These are phyloP conservation scores for Austroboletus niveus DNA, from an alignment of 1,284 basidiomycete genomes.

Conservation along the genomic window DNA sequence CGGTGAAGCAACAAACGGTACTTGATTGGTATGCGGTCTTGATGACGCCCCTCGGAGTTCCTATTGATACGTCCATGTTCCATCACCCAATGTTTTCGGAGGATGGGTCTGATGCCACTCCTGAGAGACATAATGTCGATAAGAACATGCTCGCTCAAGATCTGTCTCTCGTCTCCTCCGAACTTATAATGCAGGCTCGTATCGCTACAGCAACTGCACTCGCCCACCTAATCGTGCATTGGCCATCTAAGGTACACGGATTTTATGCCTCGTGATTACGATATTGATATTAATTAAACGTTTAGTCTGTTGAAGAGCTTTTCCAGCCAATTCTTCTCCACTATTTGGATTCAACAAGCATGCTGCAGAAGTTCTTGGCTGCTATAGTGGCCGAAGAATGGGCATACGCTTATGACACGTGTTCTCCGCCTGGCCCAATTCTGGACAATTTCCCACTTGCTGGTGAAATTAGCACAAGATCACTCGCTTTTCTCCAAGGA, in stretches of 20 bases:
- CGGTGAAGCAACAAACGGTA: slow-evolving; percentile 53
- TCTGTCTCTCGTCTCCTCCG: slow-evolving; percentile 77
- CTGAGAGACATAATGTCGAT: slow-evolving; percentile 89
- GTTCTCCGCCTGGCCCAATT: slow-evolving; percentile 38
- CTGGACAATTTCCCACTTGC: slow-evolving; percentile 61
- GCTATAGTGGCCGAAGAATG: slow-evolving; percentile 91
- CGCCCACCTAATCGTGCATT: slow-evolving; percentile 68
- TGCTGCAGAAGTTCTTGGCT: slow-evolving; percentile 87
- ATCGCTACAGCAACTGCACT: slow-evolving; percentile 81
- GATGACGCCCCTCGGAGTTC: slow-evolving; percentile 88
- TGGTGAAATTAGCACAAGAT: slow-evolving; percentile 61
- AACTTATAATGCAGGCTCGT: slow-evolving; percentile 81
- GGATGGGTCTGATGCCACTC: slow-evolving; percentile 42
- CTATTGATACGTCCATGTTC: slow-evolving; percentile 75
- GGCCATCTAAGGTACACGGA: slow-evolving; percentile 56
- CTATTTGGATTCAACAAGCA: slow-evolving; percentile 85
- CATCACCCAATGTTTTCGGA: slow-evolving; percentile 56
- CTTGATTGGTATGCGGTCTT: slow-evolving; percentile 85
- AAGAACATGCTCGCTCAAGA: slow-evolving; percentile 96
- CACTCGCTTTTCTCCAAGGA: slow-evolving; percentile 73
- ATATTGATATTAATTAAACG: slow-evolving; percentile 1
- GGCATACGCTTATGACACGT: slow-evolving; percentile 61
- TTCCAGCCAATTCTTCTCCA: slow-evolving; percentile 73
- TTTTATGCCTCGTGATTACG: not conserved
- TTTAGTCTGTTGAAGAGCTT: slow-evolving; percentile 49